These are phyloP conservation scores for Musa schizocarpa DNA, from an alignment of 176 grass and related monocot species.

Conservation along the genomic window DNA sequence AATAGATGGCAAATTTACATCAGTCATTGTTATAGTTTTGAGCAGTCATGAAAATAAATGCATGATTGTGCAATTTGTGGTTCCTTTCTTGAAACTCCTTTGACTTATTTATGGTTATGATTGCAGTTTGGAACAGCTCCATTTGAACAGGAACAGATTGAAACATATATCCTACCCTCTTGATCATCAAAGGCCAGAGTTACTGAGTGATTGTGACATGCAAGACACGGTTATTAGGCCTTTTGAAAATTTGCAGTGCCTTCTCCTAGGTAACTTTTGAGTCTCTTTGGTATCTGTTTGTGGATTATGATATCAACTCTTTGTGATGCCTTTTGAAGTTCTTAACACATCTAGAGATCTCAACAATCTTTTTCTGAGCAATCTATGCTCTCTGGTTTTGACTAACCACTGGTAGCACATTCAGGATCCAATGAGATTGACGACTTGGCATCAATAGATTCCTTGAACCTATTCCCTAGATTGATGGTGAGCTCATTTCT, in stretches of 20 bases:
- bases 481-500: constrained; percentile 52
- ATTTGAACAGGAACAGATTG: constrained; percentile 90
- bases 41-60: constrained; percentile 1
- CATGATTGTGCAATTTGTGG: constrained; percentile 21
- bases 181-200: constrained; percentile 20
- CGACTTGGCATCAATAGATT: constrained; percentile 72
- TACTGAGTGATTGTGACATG: not conserved
- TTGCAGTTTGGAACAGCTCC: constrained; percentile 70
- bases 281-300: not conserved
- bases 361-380: not conserved
- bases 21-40: not conserved
- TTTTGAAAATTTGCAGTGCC: constrained; percentile 68
- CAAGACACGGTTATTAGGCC: constrained; percentile 26
- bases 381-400: constrained; percentile 1
- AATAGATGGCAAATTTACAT: not conserved
- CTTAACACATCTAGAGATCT: constrained; percentile 12
- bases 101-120: constrained; percentile 7
- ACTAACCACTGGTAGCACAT: constrained; percentile 13
- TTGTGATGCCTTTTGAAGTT: not conserved
- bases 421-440: constrained; percentile 70
- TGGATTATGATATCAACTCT: not conserved
- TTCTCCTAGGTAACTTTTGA: constrained; percentile 65
- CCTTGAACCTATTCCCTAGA: constrained; percentile 73
- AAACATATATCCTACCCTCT: constrained; percentile 69
- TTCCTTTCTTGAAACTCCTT: constrained; percentile 16